A percentile compares a stretch with the other conserved stretches of the same genome.
phyloP scores from a whole-genome alignment of 768 basidiomycete genomes.

The Pleurotus tuoliensis region DNA sequence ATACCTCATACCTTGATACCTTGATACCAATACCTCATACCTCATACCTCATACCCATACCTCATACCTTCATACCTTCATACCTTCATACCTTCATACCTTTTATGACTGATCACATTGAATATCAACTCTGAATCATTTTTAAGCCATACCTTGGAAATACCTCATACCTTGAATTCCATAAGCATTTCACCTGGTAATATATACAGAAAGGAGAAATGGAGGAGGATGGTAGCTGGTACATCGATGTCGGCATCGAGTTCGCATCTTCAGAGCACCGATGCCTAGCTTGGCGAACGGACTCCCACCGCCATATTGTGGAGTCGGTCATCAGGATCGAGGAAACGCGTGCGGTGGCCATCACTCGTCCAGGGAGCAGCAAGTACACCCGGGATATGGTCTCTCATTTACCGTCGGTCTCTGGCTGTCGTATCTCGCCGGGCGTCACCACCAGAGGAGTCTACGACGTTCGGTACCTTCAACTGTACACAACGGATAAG shows the following conservation, averaged over 20 bases:
- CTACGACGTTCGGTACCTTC: constrained; percentile 20
- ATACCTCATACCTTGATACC: too few relatives aligned
- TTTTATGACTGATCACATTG: too few relatives aligned
- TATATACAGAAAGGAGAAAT: not conserved
- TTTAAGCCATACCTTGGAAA: too few relatives aligned
- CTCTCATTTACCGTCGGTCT: constrained; percentile 23
- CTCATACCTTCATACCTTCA: too few relatives aligned
- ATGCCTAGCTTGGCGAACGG: constrained; percentile 28
- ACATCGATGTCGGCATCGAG: constrained; percentile 26
- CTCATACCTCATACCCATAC: too few relatives aligned
- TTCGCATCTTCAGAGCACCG: constrained; percentile 10
- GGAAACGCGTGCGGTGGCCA: constrained; percentile 11
- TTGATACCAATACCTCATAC: too few relatives aligned
- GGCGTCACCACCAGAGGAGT: constrained; percentile 14
- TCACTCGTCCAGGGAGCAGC: constrained; percentile 18
- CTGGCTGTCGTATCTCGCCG: constrained; percentile 25
- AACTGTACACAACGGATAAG: constrained; percentile 32
- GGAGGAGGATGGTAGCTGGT: constrained; percentile 15
- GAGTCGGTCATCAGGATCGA: constrained; percentile 10
- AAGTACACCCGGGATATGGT: constrained; percentile 22
- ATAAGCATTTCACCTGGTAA: too few relatives aligned
- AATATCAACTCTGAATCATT: too few relatives aligned
- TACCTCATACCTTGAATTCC: too few relatives aligned
- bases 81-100: too few relatives aligned
- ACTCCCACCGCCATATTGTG: constrained; percentile 20